A percentile compares a stretch with the other conserved stretches of the same genome.
phyloP scores from a whole-genome alignment of 1,284 basidiomycete species.

The Paramarasmius palmivorus region DNA sequence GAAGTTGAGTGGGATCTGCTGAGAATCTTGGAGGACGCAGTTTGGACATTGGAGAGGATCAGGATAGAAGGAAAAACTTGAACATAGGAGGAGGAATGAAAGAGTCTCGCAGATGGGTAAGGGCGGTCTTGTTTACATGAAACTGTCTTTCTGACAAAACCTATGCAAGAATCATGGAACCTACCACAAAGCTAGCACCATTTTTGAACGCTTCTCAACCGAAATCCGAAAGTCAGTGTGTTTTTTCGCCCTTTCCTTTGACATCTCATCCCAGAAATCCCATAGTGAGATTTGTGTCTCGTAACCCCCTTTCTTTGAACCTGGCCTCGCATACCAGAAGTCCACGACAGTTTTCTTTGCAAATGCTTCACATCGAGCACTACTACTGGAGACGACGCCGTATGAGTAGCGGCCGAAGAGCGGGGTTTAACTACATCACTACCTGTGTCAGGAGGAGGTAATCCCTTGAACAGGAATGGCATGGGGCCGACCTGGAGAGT shows the following conservation, averaged over 20 bases:
- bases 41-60: conserved; percentile 70
- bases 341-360: conserved; percentile 72
- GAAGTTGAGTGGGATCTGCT: conserved; percentile 57
- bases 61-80: conserved; percentile 58
- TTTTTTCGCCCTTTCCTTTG: conserved; percentile 73
- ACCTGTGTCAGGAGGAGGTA: conserved; percentile 60
- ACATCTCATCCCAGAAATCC: conserved; percentile 72
- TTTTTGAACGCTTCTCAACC: conserved; percentile 44
- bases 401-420: conserved; percentile 58
- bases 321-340: conserved; percentile 71
- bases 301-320: conserved; percentile 60
- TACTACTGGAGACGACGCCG: conserved; percentile 52
- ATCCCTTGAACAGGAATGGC: conserved; percentile 62
- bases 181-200: conserved; percentile 48
- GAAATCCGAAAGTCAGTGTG: conserved; percentile 42
- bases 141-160: conserved; percentile 1
- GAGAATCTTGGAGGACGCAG: conserved; percentile 52
- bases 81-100: conserved; percentile 65
- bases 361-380: conserved; percentile 60
- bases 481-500: conserved; percentile 50
- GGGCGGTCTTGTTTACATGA: conserved; percentile 4
- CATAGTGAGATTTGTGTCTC: conserved; percentile 68
- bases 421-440: conserved; percentile 68
- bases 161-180: conserved; percentile 51
- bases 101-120: conserved; percentile 64